These are phyloP conservation scores for Penicillium digitatum DNA, from an alignment of 2,329 filamentous ascomycete species.

Conservation along the genomic window DNA sequence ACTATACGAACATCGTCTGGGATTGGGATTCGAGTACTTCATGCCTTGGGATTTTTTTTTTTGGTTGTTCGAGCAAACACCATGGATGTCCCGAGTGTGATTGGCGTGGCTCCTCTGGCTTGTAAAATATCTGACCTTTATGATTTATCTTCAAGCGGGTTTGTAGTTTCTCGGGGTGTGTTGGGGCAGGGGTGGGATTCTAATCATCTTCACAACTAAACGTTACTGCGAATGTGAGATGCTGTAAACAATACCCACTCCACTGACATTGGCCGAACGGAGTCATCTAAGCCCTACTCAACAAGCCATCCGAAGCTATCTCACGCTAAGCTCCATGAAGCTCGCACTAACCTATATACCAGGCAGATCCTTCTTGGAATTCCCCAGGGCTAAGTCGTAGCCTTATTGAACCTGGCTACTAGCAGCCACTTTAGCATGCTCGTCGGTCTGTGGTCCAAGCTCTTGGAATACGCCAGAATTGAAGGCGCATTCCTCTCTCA, in stretches of 20 bases:
- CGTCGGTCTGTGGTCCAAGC: neutral
- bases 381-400: too few relatives aligned
- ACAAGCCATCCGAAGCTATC: neutral
- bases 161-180: neutral
- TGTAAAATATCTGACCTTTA: neutral
- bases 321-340: neutral
- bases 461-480: neutral
- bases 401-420: too few relatives aligned
- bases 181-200: neutral
- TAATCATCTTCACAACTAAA: neutral
- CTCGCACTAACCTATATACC: neutral
- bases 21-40: neutral
- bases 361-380: too few relatives aligned
- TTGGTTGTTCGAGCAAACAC: neutral
- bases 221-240: neutral
- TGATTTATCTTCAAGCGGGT: neutral
- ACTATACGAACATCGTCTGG: neutral
- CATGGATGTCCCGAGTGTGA: neutral
- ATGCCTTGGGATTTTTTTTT: neutral
- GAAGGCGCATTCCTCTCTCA: conserved; percentile 24
- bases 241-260: neutral
- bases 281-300: neutral
- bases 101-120: neutral
- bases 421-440: neutral
- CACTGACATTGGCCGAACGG: neutral